A percentile compares a stretch with the other conserved stretches of the same genome.
Evolutionary conservation across 2,329 filamentous ascomycete genomes (phyloP).

Genomic region (Ascomycota sp.): DNA sequence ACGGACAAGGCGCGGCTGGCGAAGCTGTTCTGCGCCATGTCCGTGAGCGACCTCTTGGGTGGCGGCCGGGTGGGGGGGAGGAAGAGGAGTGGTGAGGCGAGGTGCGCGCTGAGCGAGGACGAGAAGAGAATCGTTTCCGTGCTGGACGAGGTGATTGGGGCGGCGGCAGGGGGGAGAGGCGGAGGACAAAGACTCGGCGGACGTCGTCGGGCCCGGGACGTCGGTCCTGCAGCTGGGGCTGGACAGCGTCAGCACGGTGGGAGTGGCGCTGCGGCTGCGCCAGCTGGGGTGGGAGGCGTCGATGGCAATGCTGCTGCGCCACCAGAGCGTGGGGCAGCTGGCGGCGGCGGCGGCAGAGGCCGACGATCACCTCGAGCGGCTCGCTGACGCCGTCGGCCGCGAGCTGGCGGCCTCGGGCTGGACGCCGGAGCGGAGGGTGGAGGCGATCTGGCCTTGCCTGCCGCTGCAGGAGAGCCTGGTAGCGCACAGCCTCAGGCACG

Average conservation of each 20-base stretch:
- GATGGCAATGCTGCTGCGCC: constrained; percentile 14
- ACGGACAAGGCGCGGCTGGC: constrained; percentile 1
- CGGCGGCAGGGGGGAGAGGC: no score
- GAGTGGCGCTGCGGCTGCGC: constrained; percentile 12
- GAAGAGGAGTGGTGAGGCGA: no score
- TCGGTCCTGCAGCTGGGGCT: constrained; percentile 15
- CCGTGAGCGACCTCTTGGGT: constrained; percentile 1
- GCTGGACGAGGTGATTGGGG: no score
- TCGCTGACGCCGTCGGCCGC: not conserved
- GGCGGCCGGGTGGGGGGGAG: not conserved
- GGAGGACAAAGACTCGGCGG: no score
- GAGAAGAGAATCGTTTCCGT: no score
- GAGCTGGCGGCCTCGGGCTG: not conserved
- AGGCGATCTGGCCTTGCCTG: constrained; percentile 4
- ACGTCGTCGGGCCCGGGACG: not conserved
- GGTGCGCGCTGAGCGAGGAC: no score
- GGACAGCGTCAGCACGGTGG: constrained; percentile 16
- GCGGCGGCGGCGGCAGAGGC: constrained; percentile 3
- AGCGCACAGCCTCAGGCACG: constrained; percentile 12
- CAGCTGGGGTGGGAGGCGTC: constrained; percentile 12
- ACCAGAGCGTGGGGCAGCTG: constrained; percentile 13
- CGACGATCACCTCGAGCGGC: not conserved
- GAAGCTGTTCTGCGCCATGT: constrained; percentile 1
- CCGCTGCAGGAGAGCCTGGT: constrained; percentile 7
- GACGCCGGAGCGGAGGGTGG: not conserved